Conservation (phyloP, 73 alveolate genomes). For the Paramecium octaurelia region DNA sequence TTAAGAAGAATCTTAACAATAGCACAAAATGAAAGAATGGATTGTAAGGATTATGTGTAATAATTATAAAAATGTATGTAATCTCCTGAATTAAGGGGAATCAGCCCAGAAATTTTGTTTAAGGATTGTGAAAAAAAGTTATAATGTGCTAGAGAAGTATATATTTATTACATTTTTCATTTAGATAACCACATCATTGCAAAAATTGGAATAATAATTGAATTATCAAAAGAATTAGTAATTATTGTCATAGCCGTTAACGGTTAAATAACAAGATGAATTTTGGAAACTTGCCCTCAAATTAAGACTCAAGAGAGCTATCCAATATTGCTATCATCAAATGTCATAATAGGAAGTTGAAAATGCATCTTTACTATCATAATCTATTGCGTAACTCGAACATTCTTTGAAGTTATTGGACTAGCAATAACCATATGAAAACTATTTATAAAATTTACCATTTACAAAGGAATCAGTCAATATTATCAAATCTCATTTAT, state of each 20-base stretch:
- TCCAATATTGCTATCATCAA: neutral
- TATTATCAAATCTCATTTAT: neutral
- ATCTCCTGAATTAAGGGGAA: slow-evolving; percentile 54
- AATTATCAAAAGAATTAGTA: neutral
- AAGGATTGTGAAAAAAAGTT: slow-evolving; percentile 55
- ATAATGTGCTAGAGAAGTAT: slow-evolving; percentile 56
- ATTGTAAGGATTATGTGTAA: neutral
- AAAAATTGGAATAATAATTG: neutral
- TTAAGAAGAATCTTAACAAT: neutral
- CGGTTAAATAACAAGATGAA: neutral
- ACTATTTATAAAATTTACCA: slow-evolving; percentile 41
- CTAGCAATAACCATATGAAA: slow-evolving; percentile 31
- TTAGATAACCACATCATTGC: neutral
- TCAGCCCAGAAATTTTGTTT: slow-evolving; percentile 43
- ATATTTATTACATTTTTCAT: neutral
- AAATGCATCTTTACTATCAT: neutral
- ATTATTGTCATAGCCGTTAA: neutral
- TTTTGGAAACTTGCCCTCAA: slow-evolving; percentile 20
- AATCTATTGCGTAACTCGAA: neutral
- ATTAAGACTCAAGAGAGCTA: neutral
- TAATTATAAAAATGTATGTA: neutral
- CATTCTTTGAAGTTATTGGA: neutral
- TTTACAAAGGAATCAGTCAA: slow-evolving; percentile 47
- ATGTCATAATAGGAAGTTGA: neutral
- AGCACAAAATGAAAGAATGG: neutral